A percentile compares a stretch with the other conserved stretches of the same genome.
These are phyloP conservation scores for Beta macrorhiza DNA, from an alignment of 179 eudicot species.

Conservation along the genomic window DNA sequence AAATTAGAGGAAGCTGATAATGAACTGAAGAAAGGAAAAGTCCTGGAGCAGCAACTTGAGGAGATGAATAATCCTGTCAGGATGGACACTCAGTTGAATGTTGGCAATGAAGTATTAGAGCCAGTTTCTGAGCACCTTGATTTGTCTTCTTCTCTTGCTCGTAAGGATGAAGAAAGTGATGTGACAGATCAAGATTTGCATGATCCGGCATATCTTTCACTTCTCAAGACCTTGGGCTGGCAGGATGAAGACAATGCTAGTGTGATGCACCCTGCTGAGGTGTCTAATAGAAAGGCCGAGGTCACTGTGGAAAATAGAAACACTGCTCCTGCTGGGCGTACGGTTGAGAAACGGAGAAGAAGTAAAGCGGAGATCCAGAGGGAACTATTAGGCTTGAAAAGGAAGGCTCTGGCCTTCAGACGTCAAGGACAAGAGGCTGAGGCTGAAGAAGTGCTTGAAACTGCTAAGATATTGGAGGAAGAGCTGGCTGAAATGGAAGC, in stretches of 20 bases:
- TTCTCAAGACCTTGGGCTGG: conserved; percentile 84
- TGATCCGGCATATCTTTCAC: conserved; percentile 78
- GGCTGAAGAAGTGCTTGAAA: conserved; percentile 73
- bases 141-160: conserved; percentile 31
- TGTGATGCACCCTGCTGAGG: conserved; percentile 28
- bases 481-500: conserved; percentile 73
- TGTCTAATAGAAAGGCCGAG: conserved; percentile 20
- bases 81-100: conserved; percentile 27
- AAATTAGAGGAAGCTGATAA: conserved; percentile 78
- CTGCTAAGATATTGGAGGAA: conserved; percentile 67
- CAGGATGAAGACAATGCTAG: conserved; percentile 54
- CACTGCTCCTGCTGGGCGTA: conserved; percentile 17
- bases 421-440: conserved; percentile 80
- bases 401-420: conserved; percentile 78
- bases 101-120: conserved; percentile 24
- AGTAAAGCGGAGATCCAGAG: conserved; percentile 79
- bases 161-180: conserved; percentile 49
- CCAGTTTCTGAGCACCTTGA: conserved; percentile 21
- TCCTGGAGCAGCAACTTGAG: conserved; percentile 86
- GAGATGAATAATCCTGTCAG: conserved; percentile 58
- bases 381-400: conserved; percentile 77
- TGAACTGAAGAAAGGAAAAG: conserved; percentile 77
- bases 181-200: conserved; percentile 85
- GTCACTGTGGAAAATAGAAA: conserved; percentile 22
- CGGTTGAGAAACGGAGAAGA: conserved; percentile 38